Evolutionary conservation across 495 filamentous ascomycete genomes (phyloP), one percentile per base, ranked within the genome.

Genomic region (Darksidea phi): DNA sequence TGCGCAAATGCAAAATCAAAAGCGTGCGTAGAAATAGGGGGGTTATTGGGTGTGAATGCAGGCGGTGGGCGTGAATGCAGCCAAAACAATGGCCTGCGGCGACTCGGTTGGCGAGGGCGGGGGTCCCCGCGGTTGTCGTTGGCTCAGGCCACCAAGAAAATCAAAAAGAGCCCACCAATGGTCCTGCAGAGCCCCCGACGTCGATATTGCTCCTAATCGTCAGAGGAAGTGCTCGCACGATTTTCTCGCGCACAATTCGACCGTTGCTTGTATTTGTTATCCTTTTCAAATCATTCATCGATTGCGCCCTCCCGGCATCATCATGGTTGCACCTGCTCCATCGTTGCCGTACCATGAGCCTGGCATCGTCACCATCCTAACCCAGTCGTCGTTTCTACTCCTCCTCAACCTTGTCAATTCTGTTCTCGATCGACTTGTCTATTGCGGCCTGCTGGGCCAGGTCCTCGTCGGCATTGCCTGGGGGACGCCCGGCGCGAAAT

Each of bases 401-500:
- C 76, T 84, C 10, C 79, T 90, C 23, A 89, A 90, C 65, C 28
- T 82, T 11, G 64, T 79, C 43, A 83, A 85, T 61, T 73, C 76
- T 57, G 48, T 78, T 7, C 77, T 91, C 13, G 83, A 91, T 67
- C 79, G 74, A 28, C 60, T 84, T 0, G 57, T 91, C 0, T 88
- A 84, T 69, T 91, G 88, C 63, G 86, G 87, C 0, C 77, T 93
- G 3, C 77, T 92, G 49, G 88, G 90, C 0, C 85, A 93, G 66
- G 79, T 93, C 18, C 73, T 93, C 17, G 71, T 91, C 24, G 89
- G 89, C 25, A 77, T 89, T 2, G 76, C 84, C 26, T 93, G 83
- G 78, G 86, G 89, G 24, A 78, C 78, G 0, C 87, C 87, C 0
- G 79, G 76, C 11, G 70, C 73, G 25, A 77, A 82, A 65, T 84